These are phyloP conservation scores for Rhodosorus marinus DNA, from an alignment of 23 red algal genomes.

Conservation along the genomic window DNA sequence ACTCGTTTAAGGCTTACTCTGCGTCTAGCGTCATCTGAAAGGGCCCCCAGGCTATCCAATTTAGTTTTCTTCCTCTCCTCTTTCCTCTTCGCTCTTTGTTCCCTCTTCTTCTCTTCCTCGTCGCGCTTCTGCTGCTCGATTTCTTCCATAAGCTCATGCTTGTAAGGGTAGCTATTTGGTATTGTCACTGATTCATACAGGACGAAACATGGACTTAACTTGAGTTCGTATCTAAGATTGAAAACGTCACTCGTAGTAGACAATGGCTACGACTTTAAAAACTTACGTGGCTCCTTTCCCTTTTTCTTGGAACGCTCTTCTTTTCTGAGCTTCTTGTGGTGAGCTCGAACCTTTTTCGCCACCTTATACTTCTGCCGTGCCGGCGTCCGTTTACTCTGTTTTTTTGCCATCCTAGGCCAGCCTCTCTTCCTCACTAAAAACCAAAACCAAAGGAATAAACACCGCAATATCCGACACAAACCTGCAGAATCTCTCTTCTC, in stretches of 20 bases:
- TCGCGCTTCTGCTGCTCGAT: not conserved
- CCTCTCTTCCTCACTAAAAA: not conserved
- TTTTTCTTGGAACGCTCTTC: conserved; percentile 3
- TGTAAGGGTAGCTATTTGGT: conserved; percentile 74
- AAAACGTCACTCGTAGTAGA: not conserved
- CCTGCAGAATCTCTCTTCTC: too few species aligned
- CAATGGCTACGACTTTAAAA: conserved; percentile 13
- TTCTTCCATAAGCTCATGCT: conserved; percentile 77
- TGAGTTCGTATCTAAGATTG: not conserved
- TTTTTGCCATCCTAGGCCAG: not conserved
- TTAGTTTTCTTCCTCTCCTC: not conserved
- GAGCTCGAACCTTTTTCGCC: conserved; percentile 74
- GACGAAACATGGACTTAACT: too few species aligned
- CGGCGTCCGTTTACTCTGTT: conserved; percentile 23
- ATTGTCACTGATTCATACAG: conserved; percentile 44
- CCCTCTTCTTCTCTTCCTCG: too few species aligned
- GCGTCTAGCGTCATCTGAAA: not conserved
- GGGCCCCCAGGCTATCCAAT: not conserved
- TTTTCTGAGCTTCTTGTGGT: conserved; percentile 35
- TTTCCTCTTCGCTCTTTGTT: not conserved
- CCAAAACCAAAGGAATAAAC: too few species aligned
- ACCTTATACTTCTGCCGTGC: conserved; percentile 89
- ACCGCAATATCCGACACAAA: too few species aligned
- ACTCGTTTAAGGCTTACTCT: not conserved
- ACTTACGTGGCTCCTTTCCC: too few species aligned